Evolutionary conservation across 1,284 basidiomycete species (phyloP).

Genomic region (Coniophora puteana): DNA sequence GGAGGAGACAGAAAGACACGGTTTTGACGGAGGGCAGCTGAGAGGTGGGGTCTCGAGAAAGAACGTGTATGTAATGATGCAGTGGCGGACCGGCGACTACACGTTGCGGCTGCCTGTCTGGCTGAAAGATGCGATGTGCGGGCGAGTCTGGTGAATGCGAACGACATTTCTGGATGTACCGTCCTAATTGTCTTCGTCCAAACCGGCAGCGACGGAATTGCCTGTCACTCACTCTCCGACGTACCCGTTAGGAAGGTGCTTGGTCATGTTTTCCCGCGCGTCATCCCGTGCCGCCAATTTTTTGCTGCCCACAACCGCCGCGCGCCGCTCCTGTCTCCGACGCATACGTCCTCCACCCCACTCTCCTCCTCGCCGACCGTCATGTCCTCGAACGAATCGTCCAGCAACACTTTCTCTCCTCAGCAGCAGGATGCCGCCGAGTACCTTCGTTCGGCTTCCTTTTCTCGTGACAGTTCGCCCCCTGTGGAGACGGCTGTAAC

Average conservation of each 20-base stretch:
- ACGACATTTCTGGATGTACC: conserved; percentile 18
- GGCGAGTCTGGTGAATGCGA: conserved; percentile 18
- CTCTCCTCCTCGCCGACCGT: conserved; percentile 7
- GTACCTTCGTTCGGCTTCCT: conserved; percentile 52
- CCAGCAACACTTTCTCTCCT: conserved; percentile 18
- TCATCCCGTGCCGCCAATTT: conserved; percentile 26
- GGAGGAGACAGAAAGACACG: too few species aligned
- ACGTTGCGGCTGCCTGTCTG: conserved; percentile 19
- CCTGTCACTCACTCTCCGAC: conserved; percentile 2
- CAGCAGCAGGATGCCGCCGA: conserved; percentile 43
- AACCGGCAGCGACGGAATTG: conserved; percentile 11
- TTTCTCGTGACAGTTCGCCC: conserved; percentile 42
- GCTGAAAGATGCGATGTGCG: conserved; percentile 12
- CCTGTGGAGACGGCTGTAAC: conserved; percentile 57
- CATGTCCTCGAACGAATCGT: conserved; percentile 27
- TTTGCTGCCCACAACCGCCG: conserved; percentile 14
- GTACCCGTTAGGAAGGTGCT: not conserved
- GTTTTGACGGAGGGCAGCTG: conserved; percentile 9
- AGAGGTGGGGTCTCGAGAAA: too few species aligned
- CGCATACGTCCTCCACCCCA: conserved; percentile 5
- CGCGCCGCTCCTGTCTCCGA: conserved; percentile 16
- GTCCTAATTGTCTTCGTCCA: conserved; percentile 27
- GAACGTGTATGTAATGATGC: conserved; percentile 14
- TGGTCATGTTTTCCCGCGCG: conserved; percentile 19
- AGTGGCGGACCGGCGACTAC: too few species aligned